phyloP scores from a whole-genome alignment of 2,329 filamentous ascomycete species.

The Talaromyces verruculosus region DNA sequence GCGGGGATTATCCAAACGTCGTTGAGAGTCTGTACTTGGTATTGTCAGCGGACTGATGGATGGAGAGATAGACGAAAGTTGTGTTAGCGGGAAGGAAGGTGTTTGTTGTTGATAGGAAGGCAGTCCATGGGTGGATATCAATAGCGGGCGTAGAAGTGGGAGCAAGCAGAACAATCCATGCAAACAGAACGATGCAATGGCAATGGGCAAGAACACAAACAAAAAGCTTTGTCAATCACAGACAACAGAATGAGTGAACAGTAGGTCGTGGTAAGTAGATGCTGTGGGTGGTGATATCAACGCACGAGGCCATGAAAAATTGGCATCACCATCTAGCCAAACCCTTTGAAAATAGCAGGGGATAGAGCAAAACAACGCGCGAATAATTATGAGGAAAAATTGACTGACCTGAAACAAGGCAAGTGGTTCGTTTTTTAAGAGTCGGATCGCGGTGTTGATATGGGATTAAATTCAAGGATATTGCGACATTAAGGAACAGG shows the following conservation, averaged over 20 bases:
- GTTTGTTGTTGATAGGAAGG: constrained; percentile 1
- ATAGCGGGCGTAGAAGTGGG: background rate
- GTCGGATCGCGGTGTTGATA: constrained; percentile 1
- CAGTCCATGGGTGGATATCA: background rate
- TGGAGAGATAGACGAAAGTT: background rate
- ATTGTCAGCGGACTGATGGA: background rate
- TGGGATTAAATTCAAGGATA: constrained; percentile 3
- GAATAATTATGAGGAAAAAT: background rate
- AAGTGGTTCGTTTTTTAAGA: background rate
- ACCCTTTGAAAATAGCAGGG: background rate
- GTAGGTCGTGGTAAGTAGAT: background rate
- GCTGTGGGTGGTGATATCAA: constrained; percentile 14
- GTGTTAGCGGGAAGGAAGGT: background rate
- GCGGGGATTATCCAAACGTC: constrained; percentile 12
- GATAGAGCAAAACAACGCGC: background rate
- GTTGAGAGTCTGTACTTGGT: background rate
- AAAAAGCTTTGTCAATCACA: background rate
- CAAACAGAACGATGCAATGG: background rate
- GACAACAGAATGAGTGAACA: background rate
- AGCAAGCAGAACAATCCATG: background rate
- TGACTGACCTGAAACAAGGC: constrained; percentile 4
- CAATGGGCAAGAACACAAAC: background rate
- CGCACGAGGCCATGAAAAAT: constrained; percentile 4
- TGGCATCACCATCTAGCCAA: background rate
- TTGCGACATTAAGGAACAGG: constrained; percentile 17